Conservation (phyloP, 176 grass and related monocot genomes). For the Bromus sterilis region DNA sequence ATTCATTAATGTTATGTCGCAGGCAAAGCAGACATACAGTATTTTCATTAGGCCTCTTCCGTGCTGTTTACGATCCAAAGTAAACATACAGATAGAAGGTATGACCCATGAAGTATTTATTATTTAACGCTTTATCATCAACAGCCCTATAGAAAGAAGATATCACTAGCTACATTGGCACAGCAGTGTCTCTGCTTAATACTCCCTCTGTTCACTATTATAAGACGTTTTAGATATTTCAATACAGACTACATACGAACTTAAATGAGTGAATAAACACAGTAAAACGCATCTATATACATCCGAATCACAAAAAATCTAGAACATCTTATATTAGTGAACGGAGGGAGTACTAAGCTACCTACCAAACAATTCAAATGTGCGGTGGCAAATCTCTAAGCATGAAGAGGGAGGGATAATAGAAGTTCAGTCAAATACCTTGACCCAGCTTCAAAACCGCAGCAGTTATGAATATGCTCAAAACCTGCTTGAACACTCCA, state of each 20-base stretch:
- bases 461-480: conserved; percentile 97
- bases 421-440: conserved; percentile 37
- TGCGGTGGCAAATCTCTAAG: background rate
- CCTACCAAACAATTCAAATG: background rate
- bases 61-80: background rate
- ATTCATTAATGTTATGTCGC: background rate
- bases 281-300: too few relatives aligned
- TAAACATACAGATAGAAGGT: background rate
- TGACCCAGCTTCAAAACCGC: conserved; percentile 82
- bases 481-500: conserved; percentile 86
- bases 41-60: background rate
- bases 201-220: too few relatives aligned
- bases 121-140: background rate
- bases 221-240: too few relatives aligned
- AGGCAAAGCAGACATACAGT: background rate
- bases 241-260: too few relatives aligned
- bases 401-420: background rate
- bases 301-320: too few relatives aligned
- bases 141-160: background rate
- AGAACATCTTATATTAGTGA: too few relatives aligned
- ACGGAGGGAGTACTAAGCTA: background rate
- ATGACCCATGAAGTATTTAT: background rate
- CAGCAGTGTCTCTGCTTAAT: background rate
- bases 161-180: background rate
- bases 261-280: too few relatives aligned